A percentile compares a stretch with the other conserved stretches of the same genome.
Evolutionary conservation across 2,329 filamentous ascomycete species (phyloP).

Genomic region (Elsinoe fawcettii): DNA sequence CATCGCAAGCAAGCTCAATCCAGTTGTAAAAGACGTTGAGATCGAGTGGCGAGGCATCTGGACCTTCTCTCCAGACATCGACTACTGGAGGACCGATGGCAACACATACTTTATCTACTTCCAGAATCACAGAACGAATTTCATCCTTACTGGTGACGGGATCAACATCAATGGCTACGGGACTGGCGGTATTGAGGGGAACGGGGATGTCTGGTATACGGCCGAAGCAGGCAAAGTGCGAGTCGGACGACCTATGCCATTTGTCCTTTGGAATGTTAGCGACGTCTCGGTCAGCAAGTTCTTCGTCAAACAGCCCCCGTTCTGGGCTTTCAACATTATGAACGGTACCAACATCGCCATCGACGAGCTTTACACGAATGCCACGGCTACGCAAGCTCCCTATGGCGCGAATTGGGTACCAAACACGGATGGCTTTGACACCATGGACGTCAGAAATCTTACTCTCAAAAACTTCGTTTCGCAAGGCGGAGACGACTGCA

Average conservation of each 20-base stretch:
- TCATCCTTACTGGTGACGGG: slow-evolving; percentile 43
- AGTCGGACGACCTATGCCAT: slow-evolving; percentile 49
- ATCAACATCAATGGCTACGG: slow-evolving; percentile 47
- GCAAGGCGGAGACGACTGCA: slow-evolving; percentile 54
- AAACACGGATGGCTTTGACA: slow-evolving; percentile 52
- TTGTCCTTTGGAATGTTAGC: slow-evolving; percentile 52
- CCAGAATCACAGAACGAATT: slow-evolving; percentile 49
- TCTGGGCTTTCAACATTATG: slow-evolving; percentile 52
- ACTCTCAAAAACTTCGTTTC: slow-evolving; percentile 45
- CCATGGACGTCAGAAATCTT: slow-evolving; percentile 48
- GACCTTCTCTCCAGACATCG: slow-evolving; percentile 45
- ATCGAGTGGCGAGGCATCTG: slow-evolving; percentile 49
- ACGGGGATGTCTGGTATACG: slow-evolving; percentile 49
- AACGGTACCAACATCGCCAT: slow-evolving; percentile 49
- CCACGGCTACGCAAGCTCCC: slow-evolving; percentile 43
- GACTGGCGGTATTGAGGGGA: slow-evolving; percentile 48
- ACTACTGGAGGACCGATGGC: slow-evolving; percentile 41
- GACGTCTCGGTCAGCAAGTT: slow-evolving; percentile 49
- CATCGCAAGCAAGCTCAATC: slow-evolving; percentile 45
- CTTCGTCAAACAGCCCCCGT: slow-evolving; percentile 43
- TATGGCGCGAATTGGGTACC: slow-evolving; percentile 50
- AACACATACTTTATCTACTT: slow-evolving; percentile 48
- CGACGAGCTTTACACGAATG: slow-evolving; percentile 45
- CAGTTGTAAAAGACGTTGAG: slow-evolving; percentile 40
- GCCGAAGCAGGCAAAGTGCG: slow-evolving; percentile 41